A percentile compares a stretch with the other conserved stretches of the same genome.
Conservation (phyloP, 805 yeast genomes). For the Kuraishia piskuri region DNA sequence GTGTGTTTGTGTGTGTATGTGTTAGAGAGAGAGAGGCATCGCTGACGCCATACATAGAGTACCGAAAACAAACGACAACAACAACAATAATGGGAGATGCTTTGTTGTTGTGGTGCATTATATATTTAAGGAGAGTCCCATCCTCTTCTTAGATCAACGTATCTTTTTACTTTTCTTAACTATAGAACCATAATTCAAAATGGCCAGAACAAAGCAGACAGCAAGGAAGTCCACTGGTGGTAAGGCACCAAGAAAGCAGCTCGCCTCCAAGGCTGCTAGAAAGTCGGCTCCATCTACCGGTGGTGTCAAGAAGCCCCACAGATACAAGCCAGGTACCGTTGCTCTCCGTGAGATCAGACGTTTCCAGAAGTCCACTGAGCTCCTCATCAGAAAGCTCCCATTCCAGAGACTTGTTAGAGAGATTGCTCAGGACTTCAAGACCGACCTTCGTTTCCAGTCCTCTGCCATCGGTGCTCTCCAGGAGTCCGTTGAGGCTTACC, state of each 20-base stretch:
- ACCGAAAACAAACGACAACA: no score
- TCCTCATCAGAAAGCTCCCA: slow-evolving; percentile 91
- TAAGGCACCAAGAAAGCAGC: slow-evolving; percentile 92
- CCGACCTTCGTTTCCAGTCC: slow-evolving; percentile 93
- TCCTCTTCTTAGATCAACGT: not conserved
- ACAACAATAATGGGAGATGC: not conserved
- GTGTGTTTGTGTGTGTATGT: no score
- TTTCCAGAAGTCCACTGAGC: slow-evolving; percentile 94
- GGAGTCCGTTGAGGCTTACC: slow-evolving; percentile 97
- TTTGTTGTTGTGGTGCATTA: not conserved
- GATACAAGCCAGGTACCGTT: slow-evolving; percentile 96
- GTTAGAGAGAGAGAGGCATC: no score
- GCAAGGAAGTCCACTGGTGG: slow-evolving; percentile 95
- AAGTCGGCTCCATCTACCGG: slow-evolving; percentile 87
- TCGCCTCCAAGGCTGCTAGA: slow-evolving; percentile 90
- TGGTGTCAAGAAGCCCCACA: slow-evolving; percentile 92
- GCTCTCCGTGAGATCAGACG: slow-evolving; percentile 96
- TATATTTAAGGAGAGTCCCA: not conserved
- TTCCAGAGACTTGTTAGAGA: slow-evolving; percentile 96
- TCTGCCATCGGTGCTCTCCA: slow-evolving; percentile 97
- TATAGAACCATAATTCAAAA: slow-evolving; percentile 22
- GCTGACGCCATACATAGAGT: no score
- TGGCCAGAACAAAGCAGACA: slow-evolving; percentile 93
- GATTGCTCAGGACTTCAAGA: slow-evolving; percentile 89
- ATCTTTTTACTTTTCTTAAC: not conserved